These are phyloP conservation scores for Aspergillus baeticus DNA, from an alignment of 495 filamentous ascomycete genomes.

Conservation along the genomic window DNA sequence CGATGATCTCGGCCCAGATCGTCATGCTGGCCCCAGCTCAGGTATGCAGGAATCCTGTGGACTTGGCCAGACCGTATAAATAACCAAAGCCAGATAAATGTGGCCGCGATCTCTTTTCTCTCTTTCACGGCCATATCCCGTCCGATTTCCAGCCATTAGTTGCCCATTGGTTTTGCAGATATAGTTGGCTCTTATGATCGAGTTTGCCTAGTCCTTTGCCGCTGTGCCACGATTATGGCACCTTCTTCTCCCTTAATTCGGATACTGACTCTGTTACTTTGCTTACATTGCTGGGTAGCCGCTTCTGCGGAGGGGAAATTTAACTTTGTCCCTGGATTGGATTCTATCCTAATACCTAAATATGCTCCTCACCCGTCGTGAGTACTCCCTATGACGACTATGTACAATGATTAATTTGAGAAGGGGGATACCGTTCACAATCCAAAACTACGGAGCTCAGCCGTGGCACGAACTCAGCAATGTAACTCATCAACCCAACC, in stretches of 20 bases:
- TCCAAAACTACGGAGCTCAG: conserved; percentile 14
- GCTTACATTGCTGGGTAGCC: background rate
- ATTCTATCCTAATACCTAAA: background rate
- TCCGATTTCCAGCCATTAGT: background rate
- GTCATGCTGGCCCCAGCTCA: background rate
- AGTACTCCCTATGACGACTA: background rate
- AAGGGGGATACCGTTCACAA: conserved; percentile 24
- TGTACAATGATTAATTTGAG: background rate
- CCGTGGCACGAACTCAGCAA: conserved; percentile 20
- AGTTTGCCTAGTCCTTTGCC: background rate
- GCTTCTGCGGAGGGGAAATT: background rate
- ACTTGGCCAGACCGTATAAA: conserved; percentile 2
- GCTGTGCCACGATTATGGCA: conserved; percentile 7
- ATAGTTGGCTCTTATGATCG: background rate
- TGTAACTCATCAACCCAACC: background rate
- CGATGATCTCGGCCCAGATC: conserved; percentile 1
- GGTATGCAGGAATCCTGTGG: conserved; percentile 7
- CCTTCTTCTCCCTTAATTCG: background rate
- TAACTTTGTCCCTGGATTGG: background rate
- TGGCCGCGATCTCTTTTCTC: background rate
- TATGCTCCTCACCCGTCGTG: conserved; percentile 15
- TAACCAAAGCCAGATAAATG: background rate
- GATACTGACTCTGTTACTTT: background rate
- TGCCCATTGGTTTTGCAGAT: background rate
- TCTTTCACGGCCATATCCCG: background rate